Base-by-base conservation (phyloP, 768 basidiomycete species). In the Suillus lakei region DNA sequence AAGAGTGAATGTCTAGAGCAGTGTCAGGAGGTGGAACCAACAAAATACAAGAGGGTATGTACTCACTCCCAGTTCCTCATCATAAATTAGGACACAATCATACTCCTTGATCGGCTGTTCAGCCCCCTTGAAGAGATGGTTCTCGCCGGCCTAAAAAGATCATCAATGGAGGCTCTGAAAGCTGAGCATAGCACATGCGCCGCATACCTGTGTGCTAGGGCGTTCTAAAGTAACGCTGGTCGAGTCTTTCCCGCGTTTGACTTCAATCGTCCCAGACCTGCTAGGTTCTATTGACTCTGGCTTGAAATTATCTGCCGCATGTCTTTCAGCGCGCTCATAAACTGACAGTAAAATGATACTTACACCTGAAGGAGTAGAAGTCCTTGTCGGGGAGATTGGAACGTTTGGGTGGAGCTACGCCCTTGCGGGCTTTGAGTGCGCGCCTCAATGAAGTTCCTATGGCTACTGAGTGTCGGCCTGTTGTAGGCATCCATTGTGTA, bases 31-130 rank as follows among this genome's bases (percentile, higher is more conserved):
- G 23, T 64, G 36, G 66, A 65, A 58, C 64, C 50, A 53, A 21
- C 26, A 39, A 13, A 13, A 23, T 30, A 41, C 63, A 58, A 46
- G 39, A 43, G 56, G 26, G 48, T 44, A n/a, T n/a, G n/a, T 26
- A 79, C 86, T 73, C 72, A 91, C 92, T 68, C 86, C 86, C 56
- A 85, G 81, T 62, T 87, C 89, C 71, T 91, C 91, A 73, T 95
- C 92, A 70, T 89, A 94, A 53, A 94, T 89, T 46, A 95, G 81
- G 8, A 93, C 86, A 68, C 92, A 95, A 60, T 93, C 91, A 69
- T 83, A 82, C 54, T 92, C 90, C 72, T 87, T 90, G 8, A 88
- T 83, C 2, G 84, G 76, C 18, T 79, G 79, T 70, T 91, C 91
- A 9, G 72, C 70, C 4, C 91, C 92, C 44, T 76, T 78, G 70